phyloP scores from a whole-genome alignment of 331 rosid genomes.

The Cydonia oblonga region DNA sequence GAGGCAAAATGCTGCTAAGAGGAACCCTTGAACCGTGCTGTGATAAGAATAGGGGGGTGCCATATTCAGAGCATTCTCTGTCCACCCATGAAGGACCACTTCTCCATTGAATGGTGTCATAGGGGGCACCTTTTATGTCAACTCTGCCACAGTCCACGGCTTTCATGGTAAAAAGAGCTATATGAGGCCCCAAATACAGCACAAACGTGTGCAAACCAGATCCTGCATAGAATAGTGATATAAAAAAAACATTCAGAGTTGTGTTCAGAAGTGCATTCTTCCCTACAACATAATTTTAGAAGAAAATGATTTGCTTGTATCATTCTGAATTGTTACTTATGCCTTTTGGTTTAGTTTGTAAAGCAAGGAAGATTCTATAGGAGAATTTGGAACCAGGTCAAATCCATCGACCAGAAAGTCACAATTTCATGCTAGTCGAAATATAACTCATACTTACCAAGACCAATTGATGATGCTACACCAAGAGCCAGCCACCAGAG shows the following conservation, averaged over 20 bases:
- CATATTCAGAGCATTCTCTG: slow-evolving; percentile 73
- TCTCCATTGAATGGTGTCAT: slow-evolving; percentile 82
- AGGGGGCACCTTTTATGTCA: slow-evolving; percentile 84
- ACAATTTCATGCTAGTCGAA: neutral
- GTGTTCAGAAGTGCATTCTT: neutral
- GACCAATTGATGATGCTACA: slow-evolving; percentile 93
- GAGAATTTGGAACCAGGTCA: neutral
- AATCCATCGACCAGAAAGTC: neutral
- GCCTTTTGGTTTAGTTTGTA: neutral
- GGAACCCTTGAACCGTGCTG: slow-evolving; percentile 61
- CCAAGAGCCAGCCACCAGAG: slow-evolving; percentile 96
- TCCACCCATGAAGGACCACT: slow-evolving; percentile 90
- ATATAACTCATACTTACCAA: slow-evolving; percentile 41
- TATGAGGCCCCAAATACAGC: slow-evolving; percentile 93
- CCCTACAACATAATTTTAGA: neutral
- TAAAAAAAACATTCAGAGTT: neutral
- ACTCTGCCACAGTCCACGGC: slow-evolving; percentile 91
- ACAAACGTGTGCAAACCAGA: slow-evolving; percentile 99
- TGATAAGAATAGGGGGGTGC: slow-evolving; percentile 55
- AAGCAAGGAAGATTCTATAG: neutral
- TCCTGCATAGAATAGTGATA: slow-evolving; percentile 39
- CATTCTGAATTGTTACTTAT: neutral
- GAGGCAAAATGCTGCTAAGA: slow-evolving; percentile 69
- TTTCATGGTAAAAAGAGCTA: slow-evolving; percentile 81
- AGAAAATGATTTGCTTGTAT: no score